Evolutionary conservation across 1,139 yeast species (phyloP).

Genomic region (Komagataea norvegica): DNA sequence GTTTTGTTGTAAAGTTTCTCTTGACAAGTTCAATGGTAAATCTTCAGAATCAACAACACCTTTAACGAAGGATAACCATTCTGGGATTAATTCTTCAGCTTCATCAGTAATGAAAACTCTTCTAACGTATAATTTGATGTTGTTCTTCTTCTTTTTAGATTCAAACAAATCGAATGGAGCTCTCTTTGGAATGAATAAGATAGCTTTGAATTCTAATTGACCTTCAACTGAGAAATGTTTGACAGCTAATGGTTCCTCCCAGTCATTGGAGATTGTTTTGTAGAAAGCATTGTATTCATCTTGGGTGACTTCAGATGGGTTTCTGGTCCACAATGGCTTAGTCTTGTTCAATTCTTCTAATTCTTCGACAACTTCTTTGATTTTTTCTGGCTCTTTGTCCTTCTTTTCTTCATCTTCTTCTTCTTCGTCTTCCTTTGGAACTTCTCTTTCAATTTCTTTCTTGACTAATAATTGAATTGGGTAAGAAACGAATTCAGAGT

Average conservation of each 20-base stretch:
- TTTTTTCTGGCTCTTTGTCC: constrained; percentile 64
- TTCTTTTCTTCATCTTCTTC: constrained; percentile 61
- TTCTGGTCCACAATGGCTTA: constrained; percentile 99
- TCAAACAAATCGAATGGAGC: constrained; percentile 99
- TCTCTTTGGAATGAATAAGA: constrained; percentile 96
- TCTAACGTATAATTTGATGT: constrained; percentile 98
- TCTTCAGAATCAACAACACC: constrained; percentile 99
- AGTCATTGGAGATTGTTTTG: constrained; percentile 98
- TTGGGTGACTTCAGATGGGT: constrained; percentile 95
- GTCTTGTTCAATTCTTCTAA: constrained; percentile 98
- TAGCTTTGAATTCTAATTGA: constrained; percentile 98
- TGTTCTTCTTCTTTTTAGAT: constrained; percentile 96
- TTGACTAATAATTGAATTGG: constrained; percentile 98
- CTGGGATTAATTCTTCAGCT: constrained; percentile 98
- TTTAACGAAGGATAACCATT: constrained; percentile 95
- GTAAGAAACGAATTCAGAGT: constrained; percentile 98
- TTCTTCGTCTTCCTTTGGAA: constrained; percentile 61
- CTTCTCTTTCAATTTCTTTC: constrained; percentile 97
- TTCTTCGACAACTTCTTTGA: constrained; percentile 76
- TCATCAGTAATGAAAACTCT: constrained; percentile 99
- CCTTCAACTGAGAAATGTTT: constrained; percentile 99
- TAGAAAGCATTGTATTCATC: constrained; percentile 99
- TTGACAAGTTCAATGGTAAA: constrained; percentile 98
- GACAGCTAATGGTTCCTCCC: constrained; percentile 99
- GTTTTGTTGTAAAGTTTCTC: constrained; percentile 99